Evolutionary conservation across 2,329 filamentous ascomycete genomes (phyloP), one percentile per base, ranked within the genome.

Genomic region (Dactylonectria estremocensis): DNA sequence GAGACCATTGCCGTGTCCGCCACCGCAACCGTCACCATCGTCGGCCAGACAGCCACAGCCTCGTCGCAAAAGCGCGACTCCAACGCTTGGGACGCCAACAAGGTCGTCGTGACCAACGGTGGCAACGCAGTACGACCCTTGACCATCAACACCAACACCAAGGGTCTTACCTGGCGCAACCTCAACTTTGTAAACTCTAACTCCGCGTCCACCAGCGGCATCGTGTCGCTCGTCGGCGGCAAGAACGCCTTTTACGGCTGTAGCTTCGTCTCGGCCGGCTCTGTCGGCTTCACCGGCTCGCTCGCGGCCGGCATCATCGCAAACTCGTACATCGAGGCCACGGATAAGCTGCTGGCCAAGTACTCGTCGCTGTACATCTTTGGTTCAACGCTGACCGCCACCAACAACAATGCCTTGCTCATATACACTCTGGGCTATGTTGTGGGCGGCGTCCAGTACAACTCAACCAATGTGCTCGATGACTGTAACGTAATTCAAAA

Each of bases 281-380:
- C 64, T 7, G 64, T 70, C 3, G 73, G 70, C 5, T 67, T 80
- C 31, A 76, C 74, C 6, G 75, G 77, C 1, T 74, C 64, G 8
- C 69, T 74, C 3, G 80, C 81, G 3, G 74, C 80, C 0, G 79
- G 77, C 1, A 69, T 86, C 28, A 78, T 86, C 24, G 82, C 82
- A 9, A 80, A 84, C 67, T 84, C 82, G 0, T 85, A 84, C 62
- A 77, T 86, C 9, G 82, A 85, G 64, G 83, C 81, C 2, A 68
- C 77, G 6, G 80, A 83, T 55, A 84, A 84, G 68, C 69, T 83
- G 1, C 78, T 86, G 56, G 82, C 80, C 64, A 79, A 80, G 40
- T 81, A 79, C 11, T 78, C 80, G 0, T 80, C 80, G 11, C 64
- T 83, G 0, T 85, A 85, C 62, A 68, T 86, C 0, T 86, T 81